Base-by-base conservation (phyloP, 2,329 filamentous ascomycete species). In the Chlorencoelia australis region DNA sequence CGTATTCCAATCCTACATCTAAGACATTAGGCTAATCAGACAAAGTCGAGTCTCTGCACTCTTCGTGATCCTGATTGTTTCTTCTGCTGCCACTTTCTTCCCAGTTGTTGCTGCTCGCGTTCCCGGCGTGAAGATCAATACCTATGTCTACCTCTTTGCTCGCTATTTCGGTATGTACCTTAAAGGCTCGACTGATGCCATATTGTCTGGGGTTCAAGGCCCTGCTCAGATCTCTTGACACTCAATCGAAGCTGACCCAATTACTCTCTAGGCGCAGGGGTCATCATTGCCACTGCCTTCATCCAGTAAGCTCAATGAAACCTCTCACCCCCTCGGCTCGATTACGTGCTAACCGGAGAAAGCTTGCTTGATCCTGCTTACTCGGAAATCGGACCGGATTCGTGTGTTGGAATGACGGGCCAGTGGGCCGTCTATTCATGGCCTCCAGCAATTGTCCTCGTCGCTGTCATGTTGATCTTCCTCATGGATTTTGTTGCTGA, bases 281-380 rank as follows among this genome's bases (percentile, higher is more conserved):
- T 87, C 39, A 86, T 87, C 48, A 68, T 86, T 39, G 79, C 81
- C 1, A 87, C 82, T 1, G 79, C 82, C 1, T 86, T 86, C 54
- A 82, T 86, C 42, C 82, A 87, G 49, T 54, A 63, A 17, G 63
- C 39, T 65, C 27, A 64, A n/a, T n/a, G n/a, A n/a, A n/a, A n/a
- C n/a, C n/a, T n/a, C n/a, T n/a, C n/a, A n/a, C n/a, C n/a, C n/a
- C n/a, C n/a, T n/a, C n/a, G n/a, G n/a, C n/a, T n/a, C n/a, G n/a
- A n/a, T n/a, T n/a, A n/a, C n/a, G n/a, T n/a, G n/a, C n/a, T n/a
- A n/a, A n/a, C n/a, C n/a, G n/a, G n/a, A n/a, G n/a, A n/a, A 30
- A 68, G 69, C 50, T 58, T 67, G 6, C 59, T 66, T 14, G 63
- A 66, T 21, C 64, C 64, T 2, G 62, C 63, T 1, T 65, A 66